Percentiles rank a stretch among this genome's conserved stretches.
These are phyloP conservation scores for Chamaecrista fasciculata DNA, from an alignment of 306 rosid genomes.

Conservation along the genomic window DNA sequence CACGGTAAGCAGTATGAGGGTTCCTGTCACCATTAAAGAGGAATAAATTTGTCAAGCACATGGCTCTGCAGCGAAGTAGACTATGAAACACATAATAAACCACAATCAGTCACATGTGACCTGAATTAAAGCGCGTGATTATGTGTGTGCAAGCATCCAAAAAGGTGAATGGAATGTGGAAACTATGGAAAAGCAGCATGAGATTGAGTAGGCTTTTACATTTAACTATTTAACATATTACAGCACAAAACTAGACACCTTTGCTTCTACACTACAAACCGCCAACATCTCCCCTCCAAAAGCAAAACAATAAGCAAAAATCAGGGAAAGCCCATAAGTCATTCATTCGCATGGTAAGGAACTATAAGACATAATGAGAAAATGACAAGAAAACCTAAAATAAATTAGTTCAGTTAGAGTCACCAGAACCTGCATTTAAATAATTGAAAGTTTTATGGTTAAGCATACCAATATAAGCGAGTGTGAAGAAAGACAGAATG, in stretches of 20 bases:
- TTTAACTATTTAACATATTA: neutral
- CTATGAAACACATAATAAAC: too few relatives aligned
- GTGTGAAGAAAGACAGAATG: constrained; percentile 69
- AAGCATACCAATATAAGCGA: constrained; percentile 72
- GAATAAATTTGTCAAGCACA: too few relatives aligned
- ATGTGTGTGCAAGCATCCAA: constrained; percentile 15
- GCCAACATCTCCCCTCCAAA: constrained; percentile 3
- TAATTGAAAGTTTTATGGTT: constrained; percentile 18
- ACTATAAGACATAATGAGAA: constrained; percentile 5
- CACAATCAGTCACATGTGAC: neutral
- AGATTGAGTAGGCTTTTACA: neutral
- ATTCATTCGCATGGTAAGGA: neutral
- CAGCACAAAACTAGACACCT: neutral
- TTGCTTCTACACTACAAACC: neutral
- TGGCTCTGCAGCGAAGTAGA: too few relatives aligned
- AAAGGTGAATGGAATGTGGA: neutral
- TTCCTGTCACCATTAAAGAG: constrained; percentile 55
- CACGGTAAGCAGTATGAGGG: constrained; percentile 55
- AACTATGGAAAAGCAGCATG: constrained; percentile 6
- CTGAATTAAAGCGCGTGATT: neutral
- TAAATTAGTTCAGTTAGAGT: neutral
- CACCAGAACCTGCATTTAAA: constrained; percentile 10
- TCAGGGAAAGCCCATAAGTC: neutral
- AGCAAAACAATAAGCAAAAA: neutral
- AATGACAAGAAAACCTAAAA: neutral